Base-by-base conservation (phyloP, 2,329 filamentous ascomycete species). In the Dactylellina drechsleri region DNA sequence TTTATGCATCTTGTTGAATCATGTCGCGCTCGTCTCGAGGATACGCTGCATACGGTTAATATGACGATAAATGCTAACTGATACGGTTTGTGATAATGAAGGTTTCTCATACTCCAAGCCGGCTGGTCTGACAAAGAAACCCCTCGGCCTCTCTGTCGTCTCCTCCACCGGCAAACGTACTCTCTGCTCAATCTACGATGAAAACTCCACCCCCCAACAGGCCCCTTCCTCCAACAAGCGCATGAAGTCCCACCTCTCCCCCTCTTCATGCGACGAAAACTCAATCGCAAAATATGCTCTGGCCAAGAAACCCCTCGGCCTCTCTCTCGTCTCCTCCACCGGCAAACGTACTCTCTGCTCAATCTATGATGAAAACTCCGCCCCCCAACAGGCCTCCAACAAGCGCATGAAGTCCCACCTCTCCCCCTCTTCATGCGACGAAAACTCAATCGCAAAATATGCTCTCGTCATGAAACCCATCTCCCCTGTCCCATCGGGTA, bases 121-220 rank as follows among this genome's bases (percentile, higher is more conserved):
- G n/a, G 56, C 43, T 6, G 43, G 3, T 18, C 43, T 47, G 43
- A 47, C 43, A 28, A 68, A 61, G 65, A 67, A 67, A 40, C 64
- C 64, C 18, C 41, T 62, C 31, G 31, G 31, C 31, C 31, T 50
- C 57, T 61, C 28, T 54, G 41, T 36, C n/a, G 43, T 31, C 43
- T 47, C 43, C 6, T 15, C 12, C 15, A 7, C 50, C 57, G 41
- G 56, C 41, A 74, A 74, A 49, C 70, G 70, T 15, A 47, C 70
- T 49, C 67, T 74, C 70, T 67, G 47, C 62, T 62, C 70, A 40
- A 74, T 74, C 62, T 67, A 74, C 57, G 70, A 74, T 62, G 70
- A 74, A 16, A 67, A 66, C 52, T 8, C 64, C 43, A 36, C 43
- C 62, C 47, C 68, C 16, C 49, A 47, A 18, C 49, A 36, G 31